A percentile compares a stretch with the other conserved stretches of the same genome.
Evolutionary conservation across 768 basidiomycete species (phyloP).

Genomic region (Hortiboletus campestris): DNA sequence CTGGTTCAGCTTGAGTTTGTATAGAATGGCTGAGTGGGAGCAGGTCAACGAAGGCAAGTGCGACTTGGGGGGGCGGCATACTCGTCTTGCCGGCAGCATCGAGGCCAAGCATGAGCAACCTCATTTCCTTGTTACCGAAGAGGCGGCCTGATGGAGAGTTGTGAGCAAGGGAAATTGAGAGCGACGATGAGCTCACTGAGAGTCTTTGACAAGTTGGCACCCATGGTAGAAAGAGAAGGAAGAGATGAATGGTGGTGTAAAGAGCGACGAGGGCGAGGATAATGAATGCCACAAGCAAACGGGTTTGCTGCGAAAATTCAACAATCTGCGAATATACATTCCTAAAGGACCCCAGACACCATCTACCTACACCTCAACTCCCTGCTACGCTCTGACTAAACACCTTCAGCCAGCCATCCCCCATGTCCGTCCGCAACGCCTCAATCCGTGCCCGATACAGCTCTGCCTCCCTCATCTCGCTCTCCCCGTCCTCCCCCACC

Average conservation of each 20-base stretch:
- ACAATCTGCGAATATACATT: constrained; percentile 16
- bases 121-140: constrained; percentile 99
- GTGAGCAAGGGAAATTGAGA: not conserved
- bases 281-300: constrained; percentile 32
- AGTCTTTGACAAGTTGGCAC: constrained; percentile 84
- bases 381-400: constrained; percentile 60
- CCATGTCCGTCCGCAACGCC: constrained; percentile 82
- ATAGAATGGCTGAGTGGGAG: constrained; percentile 78
- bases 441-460: constrained; percentile 77
- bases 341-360: constrained; percentile 31
- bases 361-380: constrained; percentile 12
- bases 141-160: constrained; percentile 61
- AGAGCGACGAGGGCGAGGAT: constrained; percentile 53
- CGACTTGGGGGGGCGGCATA: constrained; percentile 40
- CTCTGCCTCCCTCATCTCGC: constrained; percentile 55
- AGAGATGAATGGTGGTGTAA: constrained; percentile 43
- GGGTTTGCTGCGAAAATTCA: constrained; percentile 26
- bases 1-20: constrained; percentile 98
- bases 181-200: constrained; percentile 47
- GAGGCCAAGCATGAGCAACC: constrained; percentile 92
- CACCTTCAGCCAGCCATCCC: constrained; percentile 86
- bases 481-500: constrained; percentile 3
- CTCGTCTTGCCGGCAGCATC: constrained; percentile 99
- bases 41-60: not conserved
- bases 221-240: constrained; percentile 49